Base-by-base conservation (phyloP, 2,329 filamentous ascomycete species). In the Penicillium carneum region DNA sequence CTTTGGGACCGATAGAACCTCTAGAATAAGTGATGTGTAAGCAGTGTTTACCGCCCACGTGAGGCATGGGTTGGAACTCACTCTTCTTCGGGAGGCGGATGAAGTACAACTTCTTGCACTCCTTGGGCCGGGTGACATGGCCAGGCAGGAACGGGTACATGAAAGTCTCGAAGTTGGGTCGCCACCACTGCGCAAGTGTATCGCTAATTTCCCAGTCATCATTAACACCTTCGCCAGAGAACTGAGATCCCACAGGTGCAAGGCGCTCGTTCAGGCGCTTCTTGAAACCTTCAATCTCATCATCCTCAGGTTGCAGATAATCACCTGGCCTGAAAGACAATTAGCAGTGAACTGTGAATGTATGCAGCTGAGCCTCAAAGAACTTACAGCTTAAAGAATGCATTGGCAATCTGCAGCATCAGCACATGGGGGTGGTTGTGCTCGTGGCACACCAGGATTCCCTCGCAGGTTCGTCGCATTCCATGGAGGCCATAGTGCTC, bases 91-190 rank as follows among this genome's bases (percentile, higher is more conserved):
- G 95, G 31, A 99, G 83, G 77, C 97, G 92, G 68, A 99, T 97
- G 64, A 98, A 93, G 80, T 98, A 99, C 43, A 98, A 85, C 84
- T 99, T 99, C 84, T 99, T 99, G 83, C 94, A 97, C 82, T 99
- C 95, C 83, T 99, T 99, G 8, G 95, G 95, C 54, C 95, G 85
- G 18, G 94, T 97, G 64, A 97, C 92, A 80, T 99, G 95, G 18
- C 93, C 92, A 8, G 95, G 95, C 59, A 98, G 90, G 79, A 97
- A 99, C 0, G 95, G 95, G 77, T 99, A 99, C 93, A 99, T 97
- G 84, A 98, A 98, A 2, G 95, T 98, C 84, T 99, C 95, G 76
- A 98, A 97, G 83, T 98, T 99, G 56, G 95, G 95, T 60, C 95
- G 86, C 93, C 94, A 99, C 95, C 95, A 99, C 81, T 97, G 93